Evolutionary conservation across 1,139 yeast genomes (phyloP).

Genomic region (Saccharomyces uvarum): DNA sequence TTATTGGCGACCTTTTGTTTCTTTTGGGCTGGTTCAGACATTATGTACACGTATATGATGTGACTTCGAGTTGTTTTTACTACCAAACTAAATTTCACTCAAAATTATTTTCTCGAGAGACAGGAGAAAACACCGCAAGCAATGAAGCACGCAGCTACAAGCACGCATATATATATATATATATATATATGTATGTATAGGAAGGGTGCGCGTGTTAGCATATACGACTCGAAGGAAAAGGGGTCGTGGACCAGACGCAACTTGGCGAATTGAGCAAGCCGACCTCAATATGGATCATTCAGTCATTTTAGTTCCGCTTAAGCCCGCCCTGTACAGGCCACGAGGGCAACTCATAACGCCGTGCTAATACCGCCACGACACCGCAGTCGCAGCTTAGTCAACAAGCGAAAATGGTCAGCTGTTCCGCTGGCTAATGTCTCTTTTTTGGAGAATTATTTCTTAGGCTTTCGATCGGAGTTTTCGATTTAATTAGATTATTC

Average conservation of each 20-base stretch:
- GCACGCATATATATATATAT: neutral
- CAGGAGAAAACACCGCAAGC: neutral
- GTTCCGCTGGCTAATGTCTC: neutral
- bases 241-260: neutral
- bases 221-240: neutral
- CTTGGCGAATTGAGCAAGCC: neutral
- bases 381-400: neutral
- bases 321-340: neutral
- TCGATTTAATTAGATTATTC: conserved; percentile 1
- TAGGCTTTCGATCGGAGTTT: neutral
- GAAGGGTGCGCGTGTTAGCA: neutral
- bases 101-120: neutral
- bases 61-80: neutral
- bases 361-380: neutral
- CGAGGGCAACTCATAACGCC: neutral
- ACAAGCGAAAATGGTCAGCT: neutral
- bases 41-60: conserved; percentile 9
- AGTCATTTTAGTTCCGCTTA: neutral
- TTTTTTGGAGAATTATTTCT: neutral
- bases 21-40: conserved; percentile 31
- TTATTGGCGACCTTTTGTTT: conserved; percentile 41
- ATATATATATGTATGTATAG: neutral
- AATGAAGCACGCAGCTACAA: neutral
- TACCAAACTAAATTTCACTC: neutral
- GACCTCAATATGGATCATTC: neutral